Base-by-base conservation (phyloP, 2,329 filamentous ascomycete species). In the Verticillium isaacii region DNA sequence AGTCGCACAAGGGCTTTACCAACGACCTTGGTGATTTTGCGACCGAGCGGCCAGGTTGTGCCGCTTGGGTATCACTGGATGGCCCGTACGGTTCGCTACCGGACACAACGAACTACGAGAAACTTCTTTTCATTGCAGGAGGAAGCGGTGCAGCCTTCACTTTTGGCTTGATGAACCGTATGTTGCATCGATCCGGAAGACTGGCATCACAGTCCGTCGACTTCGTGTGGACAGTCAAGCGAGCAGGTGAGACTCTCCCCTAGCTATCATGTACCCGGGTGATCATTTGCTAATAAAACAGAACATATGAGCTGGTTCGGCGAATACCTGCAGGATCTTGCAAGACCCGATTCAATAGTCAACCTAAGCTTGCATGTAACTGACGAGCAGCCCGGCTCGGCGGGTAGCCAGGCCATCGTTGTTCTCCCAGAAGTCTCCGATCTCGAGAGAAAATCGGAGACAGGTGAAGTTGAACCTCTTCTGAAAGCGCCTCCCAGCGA, bases 71-170 rank as follows among this genome's bases (percentile, higher is more conserved):
- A 0, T 84, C 82, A 0, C 72, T 82, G 1, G 82, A 85, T 60
- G 82, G 83, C 0, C 81, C 82, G 0, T 85, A 85, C 60, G 83
- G 82, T 12, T 78, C 78, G 1, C 71, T 81, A 12, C 82, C 82
- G 0, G 75, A 83, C 59, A 78, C 80, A 0, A 14, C 50, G 0
- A 54, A 45, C 5, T 70, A 68, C 29, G 63, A 70, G 1, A 67
- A 59, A 23, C 25, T 70, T 1, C 34, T 70, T 1, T 34, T 70
- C 1, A 61, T 70, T 32, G 63, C 67, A 1, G 67, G 69, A 0
- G 68, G 69, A 0, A 70, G 68, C 2, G 69, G 69, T 5, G 69
- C 66, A 1, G 62, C 69, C 0, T 70, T 68, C 32, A 68, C 68
- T 0, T 68, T 70, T 61, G 69, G 67, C 19, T 32, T 62, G n/a